Evolutionary conservation across 345 rosid genomes (phyloP), one percentile per base, ranked within the genome.

Genomic region (Tarenaya hassleriana): DNA sequence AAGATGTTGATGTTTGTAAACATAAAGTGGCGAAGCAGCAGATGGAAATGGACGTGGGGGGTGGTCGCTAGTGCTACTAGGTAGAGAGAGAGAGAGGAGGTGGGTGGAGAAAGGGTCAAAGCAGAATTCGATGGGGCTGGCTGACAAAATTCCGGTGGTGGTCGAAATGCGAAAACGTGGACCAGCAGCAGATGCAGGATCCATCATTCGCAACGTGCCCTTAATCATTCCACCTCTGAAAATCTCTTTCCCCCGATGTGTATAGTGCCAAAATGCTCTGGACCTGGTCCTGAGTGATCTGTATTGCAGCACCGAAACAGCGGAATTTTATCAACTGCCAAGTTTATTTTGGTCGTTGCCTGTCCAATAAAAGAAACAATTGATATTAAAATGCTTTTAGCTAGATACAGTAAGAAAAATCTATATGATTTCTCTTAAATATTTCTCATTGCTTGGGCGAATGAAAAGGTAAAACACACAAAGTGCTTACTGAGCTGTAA

Each of bases 281-380:
- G 40, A 64, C 69, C 53, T 64, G 56, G 34, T 49, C 4, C 6
- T 33, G 46, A 76, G 49, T 74, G 55, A 52, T 53, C 73, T 42
- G 59, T 63, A 60, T 62, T 73, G 77, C 79, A 83, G 65, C 88
- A 82, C 45, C 10, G 42, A 56, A 79, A 88, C 32, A 76, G 75
- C 12, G 85, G 89, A 66, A 81, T 42, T 43, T 65, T 77, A 67
- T 83, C 89, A 46, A 75, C 73, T 14, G 87, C 92, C 56, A 88
- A 17, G 60, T 88, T 81, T 58, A 85, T 73, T 77, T 84, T 85
- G 39, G 87, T 79, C 19, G 90, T 77, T 67, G 63, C 95, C 95
- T 85, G 81, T 71, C 63, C 56, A 53, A 43, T 43, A 39, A 43
- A 16, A 27, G n/a, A 46, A 51, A 42, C 40, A 50, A 37, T 40